Base-by-base conservation (phyloP, 148 eudicot species). In the Amaranthus hypochondriacus region DNA sequence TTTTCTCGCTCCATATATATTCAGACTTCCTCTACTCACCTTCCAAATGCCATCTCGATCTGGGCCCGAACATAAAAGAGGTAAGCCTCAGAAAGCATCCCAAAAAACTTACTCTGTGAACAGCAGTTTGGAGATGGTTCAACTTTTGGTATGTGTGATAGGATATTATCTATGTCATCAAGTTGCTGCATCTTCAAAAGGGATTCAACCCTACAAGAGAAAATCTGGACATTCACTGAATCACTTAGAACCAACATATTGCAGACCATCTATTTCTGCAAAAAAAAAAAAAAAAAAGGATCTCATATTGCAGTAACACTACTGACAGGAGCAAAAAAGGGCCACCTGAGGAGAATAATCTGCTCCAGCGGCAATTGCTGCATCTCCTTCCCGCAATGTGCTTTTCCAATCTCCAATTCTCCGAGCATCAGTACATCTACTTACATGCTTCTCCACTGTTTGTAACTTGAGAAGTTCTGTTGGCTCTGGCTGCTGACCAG, bases 81-180 rank as follows among this genome's bases (percentile, higher is more conserved):
- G 77, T 95, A 95, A 75, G 97, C 97, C 78, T 89, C 96, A 49
- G 81, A 84, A 75, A 79, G 87, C 89, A 92, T 95, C 78, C 96
- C 97, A 71, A 92, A 92, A 79, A 90, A 88, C 78, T 86, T 89
- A 55, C 81, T 73, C 42, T 85, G 79, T 44, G 87, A 81, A 81
- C 83, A 81, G 68, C 87, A 83, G 6, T 56, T 68, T 57, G 76
- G 80, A 65, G 79, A 77, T 50, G 84, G 79, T 74, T 87, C 89
- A 51, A 79, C 61, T 67, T 83, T 87, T 48, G 84, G 87, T 71
- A 84, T 52, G 55, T 76, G 79, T 72, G 83, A 78, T 11, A 94
- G 62, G 69, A 82, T 77, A 48, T 55, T 73, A 63, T 80, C 86
- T 14, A 96, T 90, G 68, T 88, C 90, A 53, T 88, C 87, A 55